Evolutionary conservation across 1,284 basidiomycete species (phyloP).

Genomic region (Irpex rosettiformis): DNA sequence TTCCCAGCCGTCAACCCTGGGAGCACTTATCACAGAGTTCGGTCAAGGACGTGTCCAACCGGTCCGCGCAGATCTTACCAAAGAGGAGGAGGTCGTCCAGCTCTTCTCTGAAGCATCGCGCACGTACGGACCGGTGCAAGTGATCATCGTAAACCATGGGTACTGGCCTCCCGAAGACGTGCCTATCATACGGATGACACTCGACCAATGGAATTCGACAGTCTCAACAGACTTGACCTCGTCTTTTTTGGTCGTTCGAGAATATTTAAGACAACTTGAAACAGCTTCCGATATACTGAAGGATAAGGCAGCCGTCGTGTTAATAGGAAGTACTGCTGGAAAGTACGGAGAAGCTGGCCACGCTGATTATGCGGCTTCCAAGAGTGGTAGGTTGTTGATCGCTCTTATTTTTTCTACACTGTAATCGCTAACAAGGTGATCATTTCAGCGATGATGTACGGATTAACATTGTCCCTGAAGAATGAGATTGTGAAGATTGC

Average conservation of each 20-base stretch:
- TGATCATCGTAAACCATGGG: conserved; percentile 65
- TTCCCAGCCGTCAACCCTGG: conserved; percentile 44
- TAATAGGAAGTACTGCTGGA: conserved; percentile 71
- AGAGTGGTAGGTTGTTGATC: conserved; percentile 42
- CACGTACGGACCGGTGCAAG: conserved; percentile 49
- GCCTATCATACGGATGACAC: conserved; percentile 55
- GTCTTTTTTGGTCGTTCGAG: conserved; percentile 62
- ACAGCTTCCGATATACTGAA: conserved; percentile 36
- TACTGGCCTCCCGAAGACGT: conserved; percentile 46
- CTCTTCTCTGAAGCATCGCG: conserved; percentile 20
- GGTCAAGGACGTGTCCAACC: conserved; percentile 34
- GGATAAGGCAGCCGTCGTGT: conserved; percentile 54
- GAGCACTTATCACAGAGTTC: conserved; percentile 38
- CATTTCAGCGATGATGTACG: conserved; percentile 65
- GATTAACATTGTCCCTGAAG: conserved; percentile 64
- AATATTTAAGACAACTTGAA: conserved; percentile 52
- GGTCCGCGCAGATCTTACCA: conserved; percentile 55
- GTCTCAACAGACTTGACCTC: conserved; percentile 65
- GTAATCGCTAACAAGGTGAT: not conserved
- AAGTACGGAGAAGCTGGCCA: conserved; percentile 71
- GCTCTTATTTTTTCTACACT: not conserved
- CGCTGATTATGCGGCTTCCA: conserved; percentile 58
- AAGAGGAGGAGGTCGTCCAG: conserved; percentile 33
- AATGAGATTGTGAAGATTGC: conserved; percentile 80
- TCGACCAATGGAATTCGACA: conserved; percentile 64